Evolutionary conservation across 768 basidiomycete genomes (phyloP).

Genomic region (Naematelia encephala): DNA sequence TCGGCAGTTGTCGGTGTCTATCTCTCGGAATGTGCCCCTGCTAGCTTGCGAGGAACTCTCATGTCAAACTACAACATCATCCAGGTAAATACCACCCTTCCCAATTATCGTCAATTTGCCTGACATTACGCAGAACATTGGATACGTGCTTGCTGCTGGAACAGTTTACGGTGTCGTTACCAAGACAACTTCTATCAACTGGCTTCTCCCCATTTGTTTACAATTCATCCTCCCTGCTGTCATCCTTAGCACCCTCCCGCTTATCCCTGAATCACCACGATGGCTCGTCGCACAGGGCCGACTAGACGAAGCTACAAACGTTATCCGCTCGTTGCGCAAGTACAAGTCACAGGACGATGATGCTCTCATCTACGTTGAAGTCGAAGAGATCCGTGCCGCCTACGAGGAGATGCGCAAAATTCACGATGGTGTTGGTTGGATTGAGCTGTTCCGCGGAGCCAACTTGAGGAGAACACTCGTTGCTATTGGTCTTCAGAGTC

Average conservation of each 20-base stretch:
- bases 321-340: constrained; percentile 2
- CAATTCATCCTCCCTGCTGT: constrained; percentile 15
- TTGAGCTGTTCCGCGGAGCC: constrained; percentile 15
- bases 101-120: background rate
- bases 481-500: constrained; percentile 4
- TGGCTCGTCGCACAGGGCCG: constrained; percentile 9
- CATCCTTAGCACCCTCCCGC: constrained; percentile 7
- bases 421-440: constrained; percentile 1
- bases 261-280: constrained; percentile 2
- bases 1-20: constrained; percentile 15
- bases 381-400: constrained; percentile 1
- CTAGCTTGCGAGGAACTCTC: constrained; percentile 15
- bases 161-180: constrained; percentile 10
- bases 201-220: constrained; percentile 18
- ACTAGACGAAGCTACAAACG: constrained; percentile 10
- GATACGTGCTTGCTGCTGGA: constrained; percentile 6
- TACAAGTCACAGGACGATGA: constrained; percentile 1
- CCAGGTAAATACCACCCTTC: constrained; percentile 4
- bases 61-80: constrained; percentile 11
- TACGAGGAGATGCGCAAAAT: constrained; percentile 3
- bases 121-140: constrained; percentile 6
- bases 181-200: constrained; percentile 3
- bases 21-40: constrained; percentile 17
- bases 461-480: constrained; percentile 12
- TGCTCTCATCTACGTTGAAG: constrained; percentile 1